Evolutionary conservation across 257 asterid species (phyloP).

Genomic region (Plectranthus barbatus): DNA sequence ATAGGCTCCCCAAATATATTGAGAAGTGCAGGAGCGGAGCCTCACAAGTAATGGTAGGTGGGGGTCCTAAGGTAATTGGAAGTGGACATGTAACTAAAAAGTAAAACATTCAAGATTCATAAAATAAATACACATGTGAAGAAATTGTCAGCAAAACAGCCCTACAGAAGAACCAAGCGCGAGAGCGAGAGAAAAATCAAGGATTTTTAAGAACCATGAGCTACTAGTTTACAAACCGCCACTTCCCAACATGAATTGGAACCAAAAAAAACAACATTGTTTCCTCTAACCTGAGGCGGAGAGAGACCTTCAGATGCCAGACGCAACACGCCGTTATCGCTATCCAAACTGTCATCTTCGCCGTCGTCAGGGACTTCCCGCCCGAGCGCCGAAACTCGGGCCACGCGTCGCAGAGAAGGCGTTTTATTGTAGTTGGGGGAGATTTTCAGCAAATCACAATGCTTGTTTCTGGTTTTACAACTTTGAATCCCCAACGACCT

Average conservation of each 20-base stretch:
- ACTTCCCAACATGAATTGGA: not conserved
- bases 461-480: not conserved
- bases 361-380: slow-evolving; percentile 33
- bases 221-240: not conserved
- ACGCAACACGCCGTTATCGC: slow-evolving; percentile 24
- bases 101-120: too few relatives aligned
- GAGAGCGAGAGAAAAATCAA: too few relatives aligned
- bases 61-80: too few relatives aligned
- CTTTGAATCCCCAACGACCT: slow-evolving; percentile 10
- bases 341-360: slow-evolving; percentile 20
- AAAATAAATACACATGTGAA: too few relatives aligned
- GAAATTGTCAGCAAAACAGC: too few relatives aligned
- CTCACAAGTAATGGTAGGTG: too few relatives aligned
- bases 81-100: too few relatives aligned
- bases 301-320: slow-evolving; percentile 31
- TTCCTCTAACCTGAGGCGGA: slow-evolving; percentile 31
- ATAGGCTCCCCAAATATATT: too few relatives aligned
- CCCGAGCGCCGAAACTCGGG: slow-evolving; percentile 31
- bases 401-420: slow-evolving; percentile 19
- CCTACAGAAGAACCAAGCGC: too few relatives aligned
- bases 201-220: not conserved
- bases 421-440: slow-evolving; percentile 12
- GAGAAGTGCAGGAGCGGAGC: too few relatives aligned
- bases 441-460: slow-evolving; percentile 11
- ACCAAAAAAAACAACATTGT: not conserved